Conservation (phyloP, 148 eudicot genomes). For the Rhododendron kiyosumense region DNA sequence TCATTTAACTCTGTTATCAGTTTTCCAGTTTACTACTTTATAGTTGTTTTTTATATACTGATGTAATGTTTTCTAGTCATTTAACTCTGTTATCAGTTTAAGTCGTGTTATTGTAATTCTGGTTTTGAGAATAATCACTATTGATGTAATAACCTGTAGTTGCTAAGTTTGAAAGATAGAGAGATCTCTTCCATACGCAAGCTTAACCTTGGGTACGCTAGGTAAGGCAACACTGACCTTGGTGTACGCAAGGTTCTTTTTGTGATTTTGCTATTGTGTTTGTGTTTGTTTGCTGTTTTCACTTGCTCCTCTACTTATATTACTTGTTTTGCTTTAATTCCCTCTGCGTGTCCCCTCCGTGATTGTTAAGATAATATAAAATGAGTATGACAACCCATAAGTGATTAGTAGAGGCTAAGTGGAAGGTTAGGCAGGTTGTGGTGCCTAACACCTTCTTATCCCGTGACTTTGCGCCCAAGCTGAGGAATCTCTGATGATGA, state of each 20-base stretch:
- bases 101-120: too few relatives aligned
- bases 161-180: neutral
- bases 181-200: neutral
- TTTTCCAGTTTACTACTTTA: too few relatives aligned
- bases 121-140: neutral
- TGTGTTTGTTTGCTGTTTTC: neutral
- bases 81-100: too few relatives aligned
- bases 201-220: neutral
- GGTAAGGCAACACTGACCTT: neutral
- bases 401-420: neutral
- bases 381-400: too few relatives aligned
- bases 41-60: too few relatives aligned
- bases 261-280: neutral
- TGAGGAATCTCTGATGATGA: neutral
- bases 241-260: neutral
- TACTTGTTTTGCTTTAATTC: neutral
- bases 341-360: neutral
- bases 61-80: too few relatives aligned
- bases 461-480: neutral
- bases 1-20: too few relatives aligned
- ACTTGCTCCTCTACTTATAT: neutral
- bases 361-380: neutral
- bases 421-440: neutral
- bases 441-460: neutral
- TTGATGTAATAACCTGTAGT: neutral